Conservation (phyloP, 495 filamentous ascomycete species). For the Annulohypoxylon moriforme region DNA sequence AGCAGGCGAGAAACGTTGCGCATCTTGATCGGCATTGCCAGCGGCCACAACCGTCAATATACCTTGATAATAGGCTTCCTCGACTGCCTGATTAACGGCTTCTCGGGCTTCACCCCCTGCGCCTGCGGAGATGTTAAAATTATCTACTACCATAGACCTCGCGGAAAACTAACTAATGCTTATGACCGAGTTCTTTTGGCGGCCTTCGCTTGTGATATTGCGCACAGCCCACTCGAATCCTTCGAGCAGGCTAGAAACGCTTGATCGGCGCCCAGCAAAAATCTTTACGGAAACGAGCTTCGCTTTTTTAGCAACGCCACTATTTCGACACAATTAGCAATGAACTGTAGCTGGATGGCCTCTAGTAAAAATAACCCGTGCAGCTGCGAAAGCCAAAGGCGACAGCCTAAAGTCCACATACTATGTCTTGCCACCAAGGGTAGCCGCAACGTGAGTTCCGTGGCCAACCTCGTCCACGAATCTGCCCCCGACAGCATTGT, state of each 20-base stretch:
- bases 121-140: neutral
- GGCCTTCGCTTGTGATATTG: slow-evolving; percentile 55
- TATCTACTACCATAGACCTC: neutral
- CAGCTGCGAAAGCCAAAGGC: neutral
- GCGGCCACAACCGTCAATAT: slow-evolving; percentile 63
- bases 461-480: slow-evolving; percentile 65
- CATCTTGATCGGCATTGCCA: slow-evolving; percentile 59
- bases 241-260: slow-evolving; percentile 62
- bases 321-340: slow-evolving; percentile 8
- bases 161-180: slow-evolving; percentile 51
- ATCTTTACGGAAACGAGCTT: slow-evolving; percentile 73
- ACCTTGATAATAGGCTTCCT: slow-evolving; percentile 58
- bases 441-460: slow-evolving; percentile 74
- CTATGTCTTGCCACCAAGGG: slow-evolving; percentile 60
- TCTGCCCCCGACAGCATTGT: slow-evolving; percentile 61
- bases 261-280: slow-evolving; percentile 52
- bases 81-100: slow-evolving; percentile 62
- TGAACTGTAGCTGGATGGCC: neutral
- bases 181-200: slow-evolving; percentile 55
- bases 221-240: slow-evolving; percentile 66
- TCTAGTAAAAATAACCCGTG: neutral
- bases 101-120: slow-evolving; percentile 59
- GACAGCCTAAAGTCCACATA: slow-evolving; percentile 7
- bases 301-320: slow-evolving; percentile 71
- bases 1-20: slow-evolving; percentile 60